phyloP scores from a whole-genome alignment of 2,329 filamentous ascomycete genomes.

The Myotisia sp. region DNA sequence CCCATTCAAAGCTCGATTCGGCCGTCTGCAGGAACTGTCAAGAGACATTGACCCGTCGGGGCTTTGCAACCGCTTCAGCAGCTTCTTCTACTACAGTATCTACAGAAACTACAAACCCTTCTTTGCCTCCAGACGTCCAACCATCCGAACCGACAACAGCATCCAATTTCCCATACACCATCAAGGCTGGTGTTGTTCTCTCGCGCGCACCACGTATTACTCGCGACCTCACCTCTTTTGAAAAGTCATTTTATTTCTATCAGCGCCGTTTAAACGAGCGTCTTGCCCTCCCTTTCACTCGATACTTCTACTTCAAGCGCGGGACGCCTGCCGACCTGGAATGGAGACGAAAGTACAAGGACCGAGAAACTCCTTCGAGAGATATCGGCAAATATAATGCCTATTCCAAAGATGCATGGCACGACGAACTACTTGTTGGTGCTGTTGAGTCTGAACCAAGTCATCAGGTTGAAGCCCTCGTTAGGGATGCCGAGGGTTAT shows the following conservation, averaged over 20 bases:
- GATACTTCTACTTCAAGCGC: slow-evolving; percentile 88
- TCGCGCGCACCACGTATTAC: slow-evolving; percentile 82
- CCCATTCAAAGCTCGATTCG: slow-evolving; percentile 26
- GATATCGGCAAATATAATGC: slow-evolving; percentile 78
- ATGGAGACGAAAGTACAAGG: slow-evolving; percentile 73
- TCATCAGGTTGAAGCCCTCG: slow-evolving; percentile 50
- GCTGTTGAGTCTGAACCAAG: slow-evolving; percentile 52
- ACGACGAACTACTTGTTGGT: slow-evolving; percentile 74
- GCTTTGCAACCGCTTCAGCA: slow-evolving; percentile 28
- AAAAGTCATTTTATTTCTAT: slow-evolving; percentile 90
- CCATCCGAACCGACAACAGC: slow-evolving; percentile 9
- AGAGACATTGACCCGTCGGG: slow-evolving; percentile 27
- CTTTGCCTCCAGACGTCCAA: slow-evolving; percentile 35
- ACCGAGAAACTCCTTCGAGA: slow-evolving; percentile 62
- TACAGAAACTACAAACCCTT: slow-evolving; percentile 12
- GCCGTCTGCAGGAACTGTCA: slow-evolving; percentile 32
- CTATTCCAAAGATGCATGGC: slow-evolving; percentile 63
- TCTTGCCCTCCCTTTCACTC: slow-evolving; percentile 69
- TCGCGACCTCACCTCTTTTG: slow-evolving; percentile 68
- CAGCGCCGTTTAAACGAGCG: slow-evolving; percentile 94
- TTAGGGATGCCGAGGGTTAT: slow-evolving; percentile 56
- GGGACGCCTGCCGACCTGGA: slow-evolving; percentile 72
- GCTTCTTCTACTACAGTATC: slow-evolving; percentile 24
- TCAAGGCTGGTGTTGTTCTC: slow-evolving; percentile 60
- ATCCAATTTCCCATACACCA: slow-evolving; percentile 26